Evolutionary conservation across 768 basidiomycete species (phyloP), one percentile per base, ranked within the genome.

Genomic region (Terana coerulea): DNA sequence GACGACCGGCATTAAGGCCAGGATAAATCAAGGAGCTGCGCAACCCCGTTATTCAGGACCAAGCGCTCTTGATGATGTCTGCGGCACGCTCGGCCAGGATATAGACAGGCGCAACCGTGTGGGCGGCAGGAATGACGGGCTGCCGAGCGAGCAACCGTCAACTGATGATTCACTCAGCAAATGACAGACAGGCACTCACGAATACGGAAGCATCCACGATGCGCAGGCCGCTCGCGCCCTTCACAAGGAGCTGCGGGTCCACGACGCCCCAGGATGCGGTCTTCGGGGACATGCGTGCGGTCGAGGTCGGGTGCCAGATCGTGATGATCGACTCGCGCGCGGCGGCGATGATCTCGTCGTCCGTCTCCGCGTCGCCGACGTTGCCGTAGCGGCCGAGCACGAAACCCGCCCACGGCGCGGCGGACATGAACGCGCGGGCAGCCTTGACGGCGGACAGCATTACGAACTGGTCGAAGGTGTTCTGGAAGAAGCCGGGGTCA

Each of bases 201-300:
- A 51, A 67, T 15, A 73, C 59, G 19, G 70, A 70, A 12, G 67
- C 69, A 61, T 61, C 60, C 10, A 61, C 58, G 22, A 61, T 36
- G 8, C 60, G 47, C 22, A 61, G 24, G 19, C 60, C 60, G 8
- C 5, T 19, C 15, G 52, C 60, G 22, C 58, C 58, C 35, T 59
- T 59, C 10, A 61, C 55, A 33, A 24, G 41, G 10, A 61, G 47
- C 11, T 49, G 19, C 17, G 72, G 67, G 61, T 75, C 66, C 14
- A 72, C 68, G 21, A 73, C 72, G 7, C 70, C 72, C 31, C 53
- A 61, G 5, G 31, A 47, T 2, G 68, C 67, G 19, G 54, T 52
- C 14, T 49, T 33, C 0, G 64, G 53, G 15, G 67, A 65, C 65
- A 74, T 71, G 9, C 55, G 59, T 2, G 70, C 68, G 0, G 69